phyloP scores from a whole-genome alignment of 2,329 filamentous ascomycete species.

The Sporothrix globosa region DNA sequence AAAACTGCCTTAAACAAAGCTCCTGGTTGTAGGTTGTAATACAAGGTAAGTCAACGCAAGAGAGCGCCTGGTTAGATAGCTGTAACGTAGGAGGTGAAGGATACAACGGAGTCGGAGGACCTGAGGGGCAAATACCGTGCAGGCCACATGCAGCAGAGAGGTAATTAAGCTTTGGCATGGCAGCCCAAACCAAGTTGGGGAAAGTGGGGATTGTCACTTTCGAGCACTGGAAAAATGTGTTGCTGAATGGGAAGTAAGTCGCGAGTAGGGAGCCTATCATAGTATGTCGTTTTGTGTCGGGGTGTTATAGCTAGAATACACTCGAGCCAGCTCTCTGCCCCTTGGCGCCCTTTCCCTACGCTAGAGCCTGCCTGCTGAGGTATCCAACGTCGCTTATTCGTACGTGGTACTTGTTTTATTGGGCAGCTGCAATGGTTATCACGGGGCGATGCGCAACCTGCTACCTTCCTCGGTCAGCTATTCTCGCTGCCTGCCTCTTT shows the following conservation, averaged over 20 bases:
- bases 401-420: background rate
- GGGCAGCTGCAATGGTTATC: background rate
- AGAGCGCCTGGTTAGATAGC: background rate
- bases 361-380: slow-evolving; percentile 19
- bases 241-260: too few species aligned
- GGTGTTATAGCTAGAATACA: background rate
- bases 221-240: background rate
- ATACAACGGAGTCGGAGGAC: too few species aligned
- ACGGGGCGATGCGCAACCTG: background rate
- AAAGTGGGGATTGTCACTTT: background rate
- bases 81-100: background rate
- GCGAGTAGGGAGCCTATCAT: too few species aligned
- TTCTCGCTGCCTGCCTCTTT: slow-evolving; percentile 18
- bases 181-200: background rate
- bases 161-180: background rate
- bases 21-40: background rate
- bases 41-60: background rate
- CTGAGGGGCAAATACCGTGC: background rate
- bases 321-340: too few species aligned
- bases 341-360: too few species aligned
- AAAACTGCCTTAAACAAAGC: background rate
- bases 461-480: background rate
- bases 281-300: too few species aligned
- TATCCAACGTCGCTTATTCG: slow-evolving; percentile 32
- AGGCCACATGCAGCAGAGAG: background rate